Conservation (phyloP, 306 rosid species). For the Cicer arietinum region DNA sequence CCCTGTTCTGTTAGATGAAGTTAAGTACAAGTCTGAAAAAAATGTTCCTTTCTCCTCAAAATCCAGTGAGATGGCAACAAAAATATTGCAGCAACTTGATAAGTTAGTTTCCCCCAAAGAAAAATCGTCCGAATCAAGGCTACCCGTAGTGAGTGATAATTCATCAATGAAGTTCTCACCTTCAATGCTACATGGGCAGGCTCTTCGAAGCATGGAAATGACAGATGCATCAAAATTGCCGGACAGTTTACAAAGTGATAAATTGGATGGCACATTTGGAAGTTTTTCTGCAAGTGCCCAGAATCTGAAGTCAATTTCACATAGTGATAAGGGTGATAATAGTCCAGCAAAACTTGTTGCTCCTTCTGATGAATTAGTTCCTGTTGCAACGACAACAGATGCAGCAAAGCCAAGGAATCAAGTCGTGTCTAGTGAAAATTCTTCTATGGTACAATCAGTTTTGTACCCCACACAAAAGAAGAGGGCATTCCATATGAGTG, state of each 20-base stretch:
- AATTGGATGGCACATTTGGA: constrained; percentile 40
- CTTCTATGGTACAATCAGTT: constrained; percentile 48
- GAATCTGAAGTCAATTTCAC: constrained; percentile 49
- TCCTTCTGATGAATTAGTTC: constrained; percentile 45
- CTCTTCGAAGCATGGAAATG: constrained; percentile 81
- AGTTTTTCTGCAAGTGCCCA: constrained; percentile 40
- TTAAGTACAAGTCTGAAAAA: constrained; percentile 52
- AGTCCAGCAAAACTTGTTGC: constrained; percentile 50
- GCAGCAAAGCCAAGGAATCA: constrained; percentile 49
- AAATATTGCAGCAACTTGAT: constrained; percentile 83
- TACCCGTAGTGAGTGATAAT: constrained; percentile 49
- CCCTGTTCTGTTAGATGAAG: constrained; percentile 49
- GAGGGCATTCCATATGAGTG: constrained; percentile 81
- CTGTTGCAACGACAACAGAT: constrained; percentile 44
- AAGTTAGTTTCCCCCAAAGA: constrained; percentile 77
- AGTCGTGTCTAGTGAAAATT: constrained; percentile 37
- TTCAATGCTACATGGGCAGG: constrained; percentile 83
- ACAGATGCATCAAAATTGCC: constrained; percentile 70
- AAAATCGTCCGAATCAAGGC: constrained; percentile 61
- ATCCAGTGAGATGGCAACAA: constrained; percentile 82
- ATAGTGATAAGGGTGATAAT: constrained; percentile 57
- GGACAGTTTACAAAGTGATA: constrained; percentile 48
- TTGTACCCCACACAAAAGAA: constrained; percentile 58
- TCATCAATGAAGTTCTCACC: constrained; percentile 75
- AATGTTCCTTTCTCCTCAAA: constrained; percentile 59